Evolutionary conservation across 768 basidiomycete genomes (phyloP), one percentile per base, ranked within the genome.

Genomic region (Bullera alba): DNA sequence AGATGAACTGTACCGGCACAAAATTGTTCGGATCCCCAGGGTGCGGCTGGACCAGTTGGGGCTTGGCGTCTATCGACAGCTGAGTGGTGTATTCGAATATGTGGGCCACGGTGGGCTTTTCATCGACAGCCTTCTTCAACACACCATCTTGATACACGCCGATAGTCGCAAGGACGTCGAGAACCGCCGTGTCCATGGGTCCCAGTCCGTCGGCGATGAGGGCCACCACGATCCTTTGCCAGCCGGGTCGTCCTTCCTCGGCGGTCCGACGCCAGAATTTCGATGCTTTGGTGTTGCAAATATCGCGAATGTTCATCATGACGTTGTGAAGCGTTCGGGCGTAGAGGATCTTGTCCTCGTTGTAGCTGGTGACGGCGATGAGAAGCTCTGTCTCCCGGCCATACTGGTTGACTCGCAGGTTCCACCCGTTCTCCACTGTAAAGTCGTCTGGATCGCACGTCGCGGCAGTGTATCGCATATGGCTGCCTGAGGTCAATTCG

Each of bases 11-110:
- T 3, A 95, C 89, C 0, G 91, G 42, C 48, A 62, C 87, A 27
- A 96, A 74, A 70, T 95, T 95, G 75, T 90, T 88, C 16, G 87
- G 81, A 63, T 95, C 89, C 29, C 87, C 85, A 12, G 82, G 79
- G 64, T 88, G 86, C 32, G 95, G 93, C 22, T 91, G 82, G 42
- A 96, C 85, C 30, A 96, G 79, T 64, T 88, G 86, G 0, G 92
- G 92, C 2, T 84, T 84, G 1, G 89, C 76, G 60, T 93, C 92
- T 58, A 99, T 84, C 0, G 90, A 93, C 19, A 99, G 79, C 70
- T 95, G 90, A 0, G 92, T 96, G 1, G 93, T 97, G 73, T 96
- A 99, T 87, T 95, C 91, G 65, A 96, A 97, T 53, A 97, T 88
- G 67, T 96, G 92, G 15, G 86, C 93, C 32, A 88, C 84, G 10